Evolutionary conservation across 75 land plant genomes (phyloP), one percentile per base, ranked within the genome.

Genomic region (Chamaecyparis obtusa): DNA sequence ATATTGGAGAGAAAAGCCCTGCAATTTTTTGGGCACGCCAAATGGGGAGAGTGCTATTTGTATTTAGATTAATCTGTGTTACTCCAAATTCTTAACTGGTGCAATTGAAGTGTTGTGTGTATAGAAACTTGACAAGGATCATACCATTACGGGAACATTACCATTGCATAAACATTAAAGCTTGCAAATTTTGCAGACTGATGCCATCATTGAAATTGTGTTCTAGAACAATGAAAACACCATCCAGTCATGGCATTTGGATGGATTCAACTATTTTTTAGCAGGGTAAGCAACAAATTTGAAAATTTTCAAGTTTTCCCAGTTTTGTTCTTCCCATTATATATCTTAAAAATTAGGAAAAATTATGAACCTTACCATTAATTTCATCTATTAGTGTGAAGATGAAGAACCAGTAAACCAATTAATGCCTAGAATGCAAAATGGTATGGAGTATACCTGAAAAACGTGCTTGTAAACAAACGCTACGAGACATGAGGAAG

Each of bases 211-310:
- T 17, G 99, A 98, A 88, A 88, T 98, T 32, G 90, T 98, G 39
- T 95, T 98, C 90, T 95, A 94, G 87, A 98, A 98, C 90, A 87
- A 90, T 33, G 98, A 98, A 88, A 92, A 88, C 17, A 72, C 91
- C 21, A 76, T 96, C 21, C 97, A 98, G 89, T 90, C 95, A 43
- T 98, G 98, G 98, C 99, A 98, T 90, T 83, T 83, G 55, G 96
- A 95, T 92, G 99, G 99, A 56, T 92, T 92, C 85, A 90, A 92
- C 84, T 96, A 93, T 83, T 98, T 95, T 92, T 95, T 95, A 64
- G 97, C 93, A 67, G 99, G 97, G 99, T 98, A 89, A 88, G 96
- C 76, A n/a, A 6, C 17, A 24, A 39, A 82, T 44, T 44, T n/a
- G 1, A 44, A 80, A 11, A 5, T 32, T 30, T 0, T 71, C 11